These are phyloP conservation scores for Yueomyces sp. DNA, from an alignment of 1,139 yeast genomes.

Conservation along the genomic window DNA sequence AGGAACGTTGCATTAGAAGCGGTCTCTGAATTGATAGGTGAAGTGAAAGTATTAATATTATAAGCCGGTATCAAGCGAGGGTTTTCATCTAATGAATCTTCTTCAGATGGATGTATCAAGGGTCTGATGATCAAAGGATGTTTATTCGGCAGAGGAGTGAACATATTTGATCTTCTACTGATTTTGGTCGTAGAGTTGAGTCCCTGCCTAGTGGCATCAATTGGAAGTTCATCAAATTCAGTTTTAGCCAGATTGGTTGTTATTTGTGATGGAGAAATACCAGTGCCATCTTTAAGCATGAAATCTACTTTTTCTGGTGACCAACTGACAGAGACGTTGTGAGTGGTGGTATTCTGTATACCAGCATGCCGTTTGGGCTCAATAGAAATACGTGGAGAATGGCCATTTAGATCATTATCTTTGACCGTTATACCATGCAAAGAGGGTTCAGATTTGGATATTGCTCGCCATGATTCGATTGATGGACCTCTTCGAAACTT, in stretches of 20 bases:
- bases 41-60: too few relatives aligned
- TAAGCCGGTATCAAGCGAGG: neutral
- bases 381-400: too few relatives aligned
- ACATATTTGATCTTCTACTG: conserved; percentile 20
- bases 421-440: too few relatives aligned
- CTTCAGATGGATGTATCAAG: neutral
- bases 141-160: conserved; percentile 23
- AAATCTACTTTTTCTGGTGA: conserved; percentile 17
- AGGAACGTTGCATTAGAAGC: neutral
- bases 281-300: conserved; percentile 4
- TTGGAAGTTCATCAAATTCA: conserved; percentile 6
- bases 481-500: too few relatives aligned
- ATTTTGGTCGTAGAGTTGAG: neutral
- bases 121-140: conserved; percentile 13
- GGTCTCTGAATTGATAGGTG: neutral
- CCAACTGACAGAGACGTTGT: conserved; percentile 13
- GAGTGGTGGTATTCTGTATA: neutral
- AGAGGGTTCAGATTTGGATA: too few relatives aligned
- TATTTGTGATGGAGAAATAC: neutral
- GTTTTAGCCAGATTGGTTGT: conserved; percentile 3
- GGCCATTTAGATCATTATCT: too few relatives aligned
- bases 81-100: neutral
- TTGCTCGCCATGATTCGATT: too few relatives aligned
- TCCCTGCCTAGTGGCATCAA: neutral
- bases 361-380: too few relatives aligned